Conservation (phyloP, 805 yeast species). For the Candida loeiensis region DNA sequence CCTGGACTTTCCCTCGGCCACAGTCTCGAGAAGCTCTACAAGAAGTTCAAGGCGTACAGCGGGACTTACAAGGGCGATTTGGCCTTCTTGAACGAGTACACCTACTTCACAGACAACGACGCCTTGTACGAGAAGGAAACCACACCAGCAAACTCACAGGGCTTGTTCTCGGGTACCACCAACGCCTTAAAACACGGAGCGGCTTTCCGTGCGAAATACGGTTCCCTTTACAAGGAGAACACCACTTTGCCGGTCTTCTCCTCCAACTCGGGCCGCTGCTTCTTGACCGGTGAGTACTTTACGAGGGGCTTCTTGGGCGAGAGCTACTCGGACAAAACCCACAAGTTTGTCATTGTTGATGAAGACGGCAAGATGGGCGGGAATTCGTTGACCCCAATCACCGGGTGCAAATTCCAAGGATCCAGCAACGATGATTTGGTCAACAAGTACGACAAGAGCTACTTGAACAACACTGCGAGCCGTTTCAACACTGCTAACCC, state of each 20-base stretch:
- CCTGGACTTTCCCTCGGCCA: constrained; percentile 39
- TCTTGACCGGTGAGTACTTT: constrained; percentile 52
- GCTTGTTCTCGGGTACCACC: constrained; percentile 50
- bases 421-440: constrained; percentile 14
- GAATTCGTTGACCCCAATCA: constrained; percentile 29
- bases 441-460: constrained; percentile 34
- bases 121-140: constrained; percentile 50
- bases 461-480: constrained; percentile 49
- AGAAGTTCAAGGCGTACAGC: constrained; percentile 22
- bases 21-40: constrained; percentile 21
- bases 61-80: constrained; percentile 47
- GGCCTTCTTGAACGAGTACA: constrained; percentile 51
- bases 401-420: constrained; percentile 20
- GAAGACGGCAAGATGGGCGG: constrained; percentile 48
- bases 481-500: constrained; percentile 56
- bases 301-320: constrained; percentile 59
- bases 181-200: constrained; percentile 51
- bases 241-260: constrained; percentile 48
- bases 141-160: constrained; percentile 38
- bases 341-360: constrained; percentile 39
- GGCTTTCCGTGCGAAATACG: constrained; percentile 47
- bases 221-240: constrained; percentile 39
- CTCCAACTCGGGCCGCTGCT: constrained; percentile 53
- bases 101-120: constrained; percentile 42
- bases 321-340: constrained; percentile 30